Conservation (phyloP, 352 stramenopile species). For the Globisporangium cederbergense region DNA sequence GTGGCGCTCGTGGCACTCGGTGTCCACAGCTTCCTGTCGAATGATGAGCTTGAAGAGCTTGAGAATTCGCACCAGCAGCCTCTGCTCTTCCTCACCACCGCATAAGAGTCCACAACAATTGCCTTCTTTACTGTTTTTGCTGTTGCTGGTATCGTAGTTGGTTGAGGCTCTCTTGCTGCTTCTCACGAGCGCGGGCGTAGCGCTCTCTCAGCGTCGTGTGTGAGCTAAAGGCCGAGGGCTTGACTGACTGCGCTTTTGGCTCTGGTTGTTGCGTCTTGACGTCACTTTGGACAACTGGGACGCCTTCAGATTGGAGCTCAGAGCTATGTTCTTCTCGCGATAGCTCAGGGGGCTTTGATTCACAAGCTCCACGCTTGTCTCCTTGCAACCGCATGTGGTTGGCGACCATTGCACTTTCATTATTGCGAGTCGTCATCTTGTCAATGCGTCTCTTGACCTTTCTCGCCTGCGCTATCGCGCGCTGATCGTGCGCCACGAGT, state of each 20-base stretch:
- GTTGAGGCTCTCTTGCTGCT: slow-evolving; percentile 17
- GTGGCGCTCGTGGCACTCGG: slow-evolving; percentile 12
- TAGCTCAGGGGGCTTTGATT: background rate
- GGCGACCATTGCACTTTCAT: background rate
- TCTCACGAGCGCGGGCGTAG: slow-evolving; percentile 16
- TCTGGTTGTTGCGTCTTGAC: background rate
- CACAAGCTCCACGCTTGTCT: background rate
- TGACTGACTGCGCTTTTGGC: background rate
- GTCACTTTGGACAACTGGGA: background rate
- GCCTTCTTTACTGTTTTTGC: background rate
- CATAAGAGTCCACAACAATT: background rate
- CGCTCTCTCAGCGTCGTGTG: slow-evolving; percentile 20
- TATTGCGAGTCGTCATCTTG: background rate
- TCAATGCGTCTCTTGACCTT: background rate
- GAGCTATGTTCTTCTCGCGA: background rate
- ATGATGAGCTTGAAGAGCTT: background rate
- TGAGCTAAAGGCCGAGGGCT: background rate
- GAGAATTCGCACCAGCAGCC: background rate
- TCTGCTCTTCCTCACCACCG: slow-evolving; percentile 1
- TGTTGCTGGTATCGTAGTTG: slow-evolving; percentile 10
- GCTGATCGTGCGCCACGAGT: slow-evolving; percentile 16
- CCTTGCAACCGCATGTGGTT: background rate
- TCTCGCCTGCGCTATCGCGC: background rate
- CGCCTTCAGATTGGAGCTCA: background rate
- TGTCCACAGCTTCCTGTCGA: slow-evolving; percentile 2